phyloP scores from a whole-genome alignment of 2,329 filamentous ascomycete species.

The Fusarium sp. region DNA sequence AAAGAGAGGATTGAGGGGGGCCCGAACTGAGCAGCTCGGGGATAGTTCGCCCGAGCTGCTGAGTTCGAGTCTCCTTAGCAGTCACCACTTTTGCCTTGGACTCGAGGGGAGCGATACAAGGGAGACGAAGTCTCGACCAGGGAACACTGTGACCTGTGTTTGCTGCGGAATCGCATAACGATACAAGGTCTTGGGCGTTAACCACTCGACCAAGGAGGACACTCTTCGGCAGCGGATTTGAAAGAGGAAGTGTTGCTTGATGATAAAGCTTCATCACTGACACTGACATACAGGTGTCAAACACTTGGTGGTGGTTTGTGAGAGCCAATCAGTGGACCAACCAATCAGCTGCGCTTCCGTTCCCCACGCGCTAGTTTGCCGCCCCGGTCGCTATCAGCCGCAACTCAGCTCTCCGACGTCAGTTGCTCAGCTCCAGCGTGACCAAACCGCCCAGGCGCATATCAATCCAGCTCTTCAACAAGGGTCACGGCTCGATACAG shows the following conservation, averaged over 20 bases:
- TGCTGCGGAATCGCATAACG: neutral
- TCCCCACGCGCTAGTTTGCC: constrained; percentile 36
- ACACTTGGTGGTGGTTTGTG: neutral
- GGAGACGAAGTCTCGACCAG: neutral
- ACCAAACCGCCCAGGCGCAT: neutral
- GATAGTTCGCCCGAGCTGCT: neutral
- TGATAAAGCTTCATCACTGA: neutral
- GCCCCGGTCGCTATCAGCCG: constrained; percentile 45
- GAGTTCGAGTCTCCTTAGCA: neutral
- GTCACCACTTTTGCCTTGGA: neutral
- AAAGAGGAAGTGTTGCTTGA: neutral
- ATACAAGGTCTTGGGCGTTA: neutral
- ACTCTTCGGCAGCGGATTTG: neutral
- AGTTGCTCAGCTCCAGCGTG: constrained; percentile 1
- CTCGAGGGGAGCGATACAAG: neutral
- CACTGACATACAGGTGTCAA: neutral
- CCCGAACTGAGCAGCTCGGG: too few species aligned
- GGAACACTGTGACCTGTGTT: neutral
- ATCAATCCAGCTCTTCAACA: neutral
- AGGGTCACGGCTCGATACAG: neutral
- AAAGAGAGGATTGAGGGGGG: too few species aligned
- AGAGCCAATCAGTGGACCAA: neutral
- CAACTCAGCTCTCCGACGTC: constrained; percentile 33
- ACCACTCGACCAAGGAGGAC: neutral
- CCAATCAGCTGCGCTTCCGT: neutral